A percentile compares a stretch with the other conserved stretches of the same genome.
These are phyloP conservation scores for Oenanthe javanica DNA, from an alignment of 140 eudicot genomes.

Conservation along the genomic window DNA sequence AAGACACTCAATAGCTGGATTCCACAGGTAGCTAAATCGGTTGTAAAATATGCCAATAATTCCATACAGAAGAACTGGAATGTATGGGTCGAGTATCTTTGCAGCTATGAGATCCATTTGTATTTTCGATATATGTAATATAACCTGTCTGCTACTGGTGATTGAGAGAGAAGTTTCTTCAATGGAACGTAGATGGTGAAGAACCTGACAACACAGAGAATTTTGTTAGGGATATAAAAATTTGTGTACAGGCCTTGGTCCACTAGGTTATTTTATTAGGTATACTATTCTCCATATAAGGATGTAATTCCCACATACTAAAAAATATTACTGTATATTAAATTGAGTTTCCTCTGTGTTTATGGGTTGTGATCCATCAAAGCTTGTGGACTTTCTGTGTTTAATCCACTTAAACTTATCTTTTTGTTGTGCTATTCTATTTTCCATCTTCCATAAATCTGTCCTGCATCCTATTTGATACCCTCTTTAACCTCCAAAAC, in stretches of 20 bases:
- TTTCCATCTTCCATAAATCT: not conserved
- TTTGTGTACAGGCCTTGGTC: no score
- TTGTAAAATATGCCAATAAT: constrained; percentile 67
- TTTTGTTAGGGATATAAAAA: not conserved
- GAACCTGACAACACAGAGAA: constrained; percentile 40
- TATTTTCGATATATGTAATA: constrained; percentile 58
- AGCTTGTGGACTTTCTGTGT: no score
- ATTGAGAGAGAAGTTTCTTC: constrained; percentile 68
- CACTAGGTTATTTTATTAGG: no score
- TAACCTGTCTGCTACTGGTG: constrained; percentile 60
- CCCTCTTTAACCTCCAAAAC: not conserved
- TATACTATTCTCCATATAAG: no score
- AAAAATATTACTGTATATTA: no score
- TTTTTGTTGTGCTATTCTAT: not conserved
- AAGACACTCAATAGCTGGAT: constrained; percentile 73
- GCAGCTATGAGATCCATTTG: constrained; percentile 52
- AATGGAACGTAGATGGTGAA: constrained; percentile 51
- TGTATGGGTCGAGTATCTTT: constrained; percentile 38
- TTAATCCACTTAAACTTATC: no score
- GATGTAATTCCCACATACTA: no score
- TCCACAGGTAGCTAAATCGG: constrained; percentile 64
- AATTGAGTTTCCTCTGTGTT: no score
- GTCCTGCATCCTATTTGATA: not conserved
- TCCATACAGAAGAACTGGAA: constrained; percentile 52
- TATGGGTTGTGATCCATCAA: not conserved